A percentile compares a stretch with the other conserved stretches of the same genome.
These are phyloP conservation scores for Melastoma candidum DNA, from an alignment of 441 rosid species.

Conservation along the genomic window DNA sequence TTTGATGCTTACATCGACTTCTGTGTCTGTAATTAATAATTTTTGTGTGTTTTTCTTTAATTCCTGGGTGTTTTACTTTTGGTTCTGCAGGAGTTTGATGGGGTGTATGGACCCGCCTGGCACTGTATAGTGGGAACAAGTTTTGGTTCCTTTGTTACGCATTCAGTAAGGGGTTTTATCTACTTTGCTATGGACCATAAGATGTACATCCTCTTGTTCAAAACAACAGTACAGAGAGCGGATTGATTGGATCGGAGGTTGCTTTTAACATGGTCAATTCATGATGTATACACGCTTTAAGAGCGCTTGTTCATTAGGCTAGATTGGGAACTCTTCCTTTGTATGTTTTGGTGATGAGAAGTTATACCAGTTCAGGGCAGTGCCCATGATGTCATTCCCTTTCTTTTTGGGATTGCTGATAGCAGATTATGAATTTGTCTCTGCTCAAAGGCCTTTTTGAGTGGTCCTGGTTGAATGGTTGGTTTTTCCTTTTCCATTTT, in stretches of 20 bases:
- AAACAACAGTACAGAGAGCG: constrained; percentile 56
- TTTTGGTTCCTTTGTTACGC: constrained; percentile 53
- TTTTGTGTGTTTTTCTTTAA: not conserved
- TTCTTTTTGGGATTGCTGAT: too few relatives aligned
- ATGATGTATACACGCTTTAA: too few relatives aligned
- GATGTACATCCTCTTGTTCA: constrained; percentile 40
- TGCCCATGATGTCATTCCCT: too few relatives aligned
- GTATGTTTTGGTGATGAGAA: too few relatives aligned
- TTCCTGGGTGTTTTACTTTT: not conserved
- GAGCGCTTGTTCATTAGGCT: too few relatives aligned
- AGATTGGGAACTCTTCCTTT: too few relatives aligned
- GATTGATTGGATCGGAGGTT: constrained; percentile 22
- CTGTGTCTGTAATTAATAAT: not conserved
- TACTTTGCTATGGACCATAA: constrained; percentile 50
- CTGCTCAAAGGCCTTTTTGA: too few relatives aligned
- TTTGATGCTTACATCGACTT: not conserved
- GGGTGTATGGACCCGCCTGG: constrained; percentile 51
- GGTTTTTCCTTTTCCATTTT: too few relatives aligned
- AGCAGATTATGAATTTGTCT: too few relatives aligned
- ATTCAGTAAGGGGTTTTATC: constrained; percentile 48
- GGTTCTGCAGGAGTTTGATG: constrained; percentile 42
- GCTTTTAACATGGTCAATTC: too few relatives aligned
- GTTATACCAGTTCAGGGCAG: too few relatives aligned
- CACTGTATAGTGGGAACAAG: constrained; percentile 53
- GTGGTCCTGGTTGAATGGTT: too few relatives aligned